Base-by-base conservation (phyloP, 148 eudicot genomes). In the Chenopodium berlandieri region DNA sequence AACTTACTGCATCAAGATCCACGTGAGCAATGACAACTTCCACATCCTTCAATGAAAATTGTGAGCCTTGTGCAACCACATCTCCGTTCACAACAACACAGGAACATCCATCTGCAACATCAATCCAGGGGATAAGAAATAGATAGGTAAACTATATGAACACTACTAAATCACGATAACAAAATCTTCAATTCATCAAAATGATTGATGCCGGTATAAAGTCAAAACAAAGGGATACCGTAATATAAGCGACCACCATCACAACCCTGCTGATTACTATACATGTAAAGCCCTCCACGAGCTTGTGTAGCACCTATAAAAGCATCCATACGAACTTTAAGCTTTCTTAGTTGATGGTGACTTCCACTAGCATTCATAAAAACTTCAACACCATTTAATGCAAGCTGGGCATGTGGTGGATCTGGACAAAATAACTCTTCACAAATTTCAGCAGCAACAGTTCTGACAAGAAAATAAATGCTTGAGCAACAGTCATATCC, bases 341-440 rank as follows among this genome's bases (percentile, higher is more conserved):
- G 99, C 86, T 95, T 95, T 81, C 99, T 82, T 71, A 94, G 89
- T 86, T 96, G 99, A 87, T 96, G 98, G 82, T 96, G 97, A 81
- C 98, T 96, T 86, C 97, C 99, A 86, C 99, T 96, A 66, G 99
- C 98, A 90, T 96, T 95, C 95, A 95, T 83, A 79, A 94, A 94
- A 66, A 94, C 95, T 83, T 94, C 97, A 79, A 94, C 97, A 75
- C 98, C 97, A 86, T 90, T 91, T 85, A 93, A 76, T 76, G 98
- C 97, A 87, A 93, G 95, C 91, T 94, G 94, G 8, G 95, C 85
- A 86, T 94, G 98, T 78, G 95, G 95, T 47, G 98, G 92, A 72
- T 81, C 84, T 32, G 98, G 94, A 82, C 88, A 87, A 81, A 94
- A 93, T 60, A 94, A 94, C 83, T 94, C 97, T 84, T 94, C 98